Evolutionary conservation across 345 rosid species (phyloP), one percentile per base, ranked within the genome.

Genomic region (Pistacia atlantica): DNA sequence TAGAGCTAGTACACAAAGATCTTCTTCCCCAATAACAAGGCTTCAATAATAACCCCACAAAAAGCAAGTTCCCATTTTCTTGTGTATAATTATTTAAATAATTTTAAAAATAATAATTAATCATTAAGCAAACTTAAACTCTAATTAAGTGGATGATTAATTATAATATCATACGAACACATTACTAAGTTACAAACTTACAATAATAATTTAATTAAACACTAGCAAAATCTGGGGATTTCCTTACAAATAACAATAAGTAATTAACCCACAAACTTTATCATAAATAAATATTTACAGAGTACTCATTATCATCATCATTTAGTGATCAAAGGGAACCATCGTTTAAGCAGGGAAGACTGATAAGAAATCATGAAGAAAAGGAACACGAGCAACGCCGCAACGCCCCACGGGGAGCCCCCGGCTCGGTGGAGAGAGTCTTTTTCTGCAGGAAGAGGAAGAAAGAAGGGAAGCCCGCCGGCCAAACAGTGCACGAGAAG

Each of bases 351-450:
- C 49, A 87, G 76, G 20, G 82, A 78, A 42, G 93, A 85, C 78
- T 88, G 95, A 35, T 85, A 74, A 18, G 93, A 83, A 70, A 91
- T 72, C 90, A 91, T 80, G 79, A 77, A 86, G 17, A 91, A 37
- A 49, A 91, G 86, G 25, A 89, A 68, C 11, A 86, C 83, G 28
- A 91, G 91, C 78, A 91, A 46, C 14, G 88, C 78, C 0, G 84
- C 95, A 11, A 87, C 88, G 0, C 90, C 95, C 86, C 90, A 86
- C 0, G 93, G 89, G 5, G 90, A 83, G 5, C 84, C 91, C 48
- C 91, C 92, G 2, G 88, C 90, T 33, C 88, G 59, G 60, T 89
- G 95, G 31, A 89, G 72, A 0, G 91, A 84, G 33, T 91, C 90
- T 69, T 51, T 80, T 83, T 84, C 83, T 0, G 31, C 16, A 9